These are phyloP conservation scores for Claviceps paspali DNA, from an alignment of 2,329 filamentous ascomycete species.

Conservation along the genomic window DNA sequence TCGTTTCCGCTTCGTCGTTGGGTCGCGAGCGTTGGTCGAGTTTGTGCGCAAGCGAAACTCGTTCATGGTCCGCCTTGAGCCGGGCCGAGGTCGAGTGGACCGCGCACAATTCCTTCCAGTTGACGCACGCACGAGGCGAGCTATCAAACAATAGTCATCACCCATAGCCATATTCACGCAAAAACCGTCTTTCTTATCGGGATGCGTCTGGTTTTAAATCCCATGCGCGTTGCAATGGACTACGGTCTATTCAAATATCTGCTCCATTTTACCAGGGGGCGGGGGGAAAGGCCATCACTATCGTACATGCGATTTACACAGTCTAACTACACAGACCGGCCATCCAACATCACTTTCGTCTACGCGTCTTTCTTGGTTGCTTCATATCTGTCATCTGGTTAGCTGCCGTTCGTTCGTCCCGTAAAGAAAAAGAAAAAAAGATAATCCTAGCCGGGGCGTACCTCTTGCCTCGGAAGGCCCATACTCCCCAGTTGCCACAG, in stretches of 20 bases:
- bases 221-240: too few relatives aligned
- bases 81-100: too few relatives aligned
- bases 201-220: too few relatives aligned
- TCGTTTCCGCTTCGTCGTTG: background rate
- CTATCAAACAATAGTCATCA: too few relatives aligned
- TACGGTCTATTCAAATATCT: background rate
- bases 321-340: conserved; percentile 3
- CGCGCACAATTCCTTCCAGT: too few relatives aligned
- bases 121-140: too few relatives aligned
- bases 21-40: too few relatives aligned
- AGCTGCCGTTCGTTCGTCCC: background rate
- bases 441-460: conserved; percentile 31
- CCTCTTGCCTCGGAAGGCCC: conserved; percentile 96
- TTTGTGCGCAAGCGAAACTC: too few relatives aligned
- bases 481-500: conserved; percentile 93
- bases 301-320: conserved; percentile 4
- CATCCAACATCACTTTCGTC: background rate
- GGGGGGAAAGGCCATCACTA: background rate
- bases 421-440: background rate
- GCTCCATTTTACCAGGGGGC: too few relatives aligned
- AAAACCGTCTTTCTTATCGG: too few relatives aligned
- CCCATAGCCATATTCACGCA: too few relatives aligned
- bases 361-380: conserved; percentile 37
- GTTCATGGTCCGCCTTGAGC: too few relatives aligned
- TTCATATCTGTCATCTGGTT: conserved; percentile 36